phyloP scores from a whole-genome alignment of 2,329 filamentous ascomycete species.

The Coniochaeta sp. region DNA sequence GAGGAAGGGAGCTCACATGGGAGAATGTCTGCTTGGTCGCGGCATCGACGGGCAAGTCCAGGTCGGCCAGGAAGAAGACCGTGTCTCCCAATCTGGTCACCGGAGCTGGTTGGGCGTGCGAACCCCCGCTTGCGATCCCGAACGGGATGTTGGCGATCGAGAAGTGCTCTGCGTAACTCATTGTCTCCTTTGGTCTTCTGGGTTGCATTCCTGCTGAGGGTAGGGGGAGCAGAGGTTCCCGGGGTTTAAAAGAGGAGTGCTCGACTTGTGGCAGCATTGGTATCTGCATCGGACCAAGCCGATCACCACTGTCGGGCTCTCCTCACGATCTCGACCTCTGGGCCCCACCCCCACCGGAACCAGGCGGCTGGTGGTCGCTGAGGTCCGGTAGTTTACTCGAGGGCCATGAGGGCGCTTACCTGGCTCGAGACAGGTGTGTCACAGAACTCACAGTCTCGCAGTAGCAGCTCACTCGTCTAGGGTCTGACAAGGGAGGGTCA shows the following conservation, averaged over 20 bases:
- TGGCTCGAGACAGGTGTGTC: too few relatives aligned
- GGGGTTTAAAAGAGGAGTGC: too few relatives aligned
- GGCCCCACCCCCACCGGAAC: neutral
- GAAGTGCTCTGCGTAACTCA: constrained; percentile 31
- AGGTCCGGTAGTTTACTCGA: neutral
- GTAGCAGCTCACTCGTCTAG: too few relatives aligned
- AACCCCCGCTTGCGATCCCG: constrained; percentile 36
- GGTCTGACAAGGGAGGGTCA: too few relatives aligned
- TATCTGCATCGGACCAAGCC: too few relatives aligned
- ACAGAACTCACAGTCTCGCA: too few relatives aligned
- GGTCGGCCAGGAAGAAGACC: constrained; percentile 42
- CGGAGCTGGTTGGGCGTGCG: constrained; percentile 29
- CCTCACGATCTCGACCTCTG: neutral
- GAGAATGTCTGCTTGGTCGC: constrained; percentile 21
- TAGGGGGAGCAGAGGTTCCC: neutral
- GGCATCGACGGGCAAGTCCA: constrained; percentile 13
- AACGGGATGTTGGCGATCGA: constrained; percentile 46
- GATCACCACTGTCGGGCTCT: too few relatives aligned
- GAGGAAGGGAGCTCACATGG: constrained; percentile 6
- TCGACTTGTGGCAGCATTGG: too few relatives aligned
- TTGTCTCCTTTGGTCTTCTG: constrained; percentile 25
- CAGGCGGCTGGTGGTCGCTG: neutral
- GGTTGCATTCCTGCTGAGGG: neutral
- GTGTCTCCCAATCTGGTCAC: constrained; percentile 43
- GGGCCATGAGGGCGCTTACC: too few relatives aligned